phyloP scores from a whole-genome alignment of 2,329 filamentous ascomycete genomes.

The Penicillium sp. region DNA sequence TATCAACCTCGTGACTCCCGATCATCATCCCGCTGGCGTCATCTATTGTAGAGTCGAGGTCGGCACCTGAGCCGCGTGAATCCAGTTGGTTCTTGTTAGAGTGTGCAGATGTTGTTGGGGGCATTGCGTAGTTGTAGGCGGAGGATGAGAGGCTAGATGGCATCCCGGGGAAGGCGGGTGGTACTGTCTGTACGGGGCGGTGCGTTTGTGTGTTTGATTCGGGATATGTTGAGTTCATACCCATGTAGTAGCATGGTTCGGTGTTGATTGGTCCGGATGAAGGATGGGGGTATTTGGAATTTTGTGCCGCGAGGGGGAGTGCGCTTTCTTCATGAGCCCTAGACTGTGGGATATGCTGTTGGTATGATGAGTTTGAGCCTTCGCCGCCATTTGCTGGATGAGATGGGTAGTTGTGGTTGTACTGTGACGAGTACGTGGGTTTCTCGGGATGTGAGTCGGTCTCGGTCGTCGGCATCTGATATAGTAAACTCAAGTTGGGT shows the following conservation, averaged over 20 bases:
- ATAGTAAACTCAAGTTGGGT: slow-evolving; percentile 77
- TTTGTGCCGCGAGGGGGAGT: slow-evolving; percentile 21
- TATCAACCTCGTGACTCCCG: slow-evolving; percentile 72
- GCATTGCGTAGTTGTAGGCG: slow-evolving; percentile 24
- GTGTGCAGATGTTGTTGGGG: slow-evolving; percentile 19
- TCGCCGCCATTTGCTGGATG: slow-evolving; percentile 21
- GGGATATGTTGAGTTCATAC: slow-evolving; percentile 47
- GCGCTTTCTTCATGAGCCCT: slow-evolving; percentile 22
- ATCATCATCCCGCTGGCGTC: slow-evolving; percentile 57
- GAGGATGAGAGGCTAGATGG: slow-evolving; percentile 20
- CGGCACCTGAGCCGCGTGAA: slow-evolving; percentile 8
- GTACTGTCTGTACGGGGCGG: slow-evolving; percentile 27
- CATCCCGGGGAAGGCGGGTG: slow-evolving; percentile 15
- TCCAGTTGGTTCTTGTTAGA: slow-evolving; percentile 16
- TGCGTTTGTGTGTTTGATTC: slow-evolving; percentile 20
- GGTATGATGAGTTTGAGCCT: slow-evolving; percentile 21
- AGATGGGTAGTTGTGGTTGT: slow-evolving; percentile 30
- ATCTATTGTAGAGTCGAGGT: slow-evolving; percentile 20
- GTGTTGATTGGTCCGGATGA: slow-evolving; percentile 42
- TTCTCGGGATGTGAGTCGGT: slow-evolving; percentile 23
- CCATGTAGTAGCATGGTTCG: slow-evolving; percentile 43
- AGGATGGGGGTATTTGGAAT: slow-evolving; percentile 30
- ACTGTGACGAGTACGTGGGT: slow-evolving; percentile 31
- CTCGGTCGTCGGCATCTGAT: slow-evolving; percentile 54
- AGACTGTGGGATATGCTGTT: slow-evolving; percentile 34